Evolutionary conservation across 2,329 filamentous ascomycete species (phyloP), one percentile per base, ranked within the genome.

Genomic region (Myrmaecium sp.): DNA sequence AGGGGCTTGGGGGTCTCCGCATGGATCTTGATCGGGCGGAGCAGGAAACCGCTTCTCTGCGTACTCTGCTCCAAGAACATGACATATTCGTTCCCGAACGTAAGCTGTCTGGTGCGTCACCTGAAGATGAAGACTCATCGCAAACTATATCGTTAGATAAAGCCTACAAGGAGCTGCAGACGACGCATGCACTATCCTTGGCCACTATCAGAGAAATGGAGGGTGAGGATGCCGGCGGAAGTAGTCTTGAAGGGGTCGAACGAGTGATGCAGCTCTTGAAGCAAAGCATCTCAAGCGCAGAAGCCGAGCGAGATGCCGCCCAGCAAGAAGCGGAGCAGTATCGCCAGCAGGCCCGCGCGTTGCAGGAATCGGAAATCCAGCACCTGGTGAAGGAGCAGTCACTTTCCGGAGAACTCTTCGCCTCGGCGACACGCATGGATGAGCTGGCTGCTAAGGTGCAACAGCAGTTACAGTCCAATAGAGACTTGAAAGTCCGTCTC

Each of bases 1-100:
- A 91, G 54, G 82, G 82, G 11, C 60, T 95, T 2, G 67, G 71
- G 27, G 82, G 84, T 29, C 58, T 95, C 30, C 92, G 93, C 57
- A 94, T 93, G 78, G 86, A 95, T 45, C 69, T 98, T 21, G 89
- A 95, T 51, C 79, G 84, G 34, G 84, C 89, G 14, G 82, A 94
- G 51, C 79, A 89, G 47, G 89, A 98, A 55, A 92, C 92, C 16
- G 62, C 69, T 21, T 79, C 79, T n/a, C 64, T 98, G 21, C 73
- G 81, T 22, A 67, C 61, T 17, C 60, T 95, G 14, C 64, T 95
- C 12, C 61, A 74, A 33, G 81, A 92, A 48, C 78, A 84, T 38
- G 83, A 94, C 42, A 82, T 84, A 29, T 60, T 74, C 21, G 71
- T 79, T 14, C 73, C 76, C 0, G 71, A 71, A 23, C 64, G 65